Conservation (phyloP, 495 filamentous ascomycete genomes). For the Penicillium arizonense region DNA sequence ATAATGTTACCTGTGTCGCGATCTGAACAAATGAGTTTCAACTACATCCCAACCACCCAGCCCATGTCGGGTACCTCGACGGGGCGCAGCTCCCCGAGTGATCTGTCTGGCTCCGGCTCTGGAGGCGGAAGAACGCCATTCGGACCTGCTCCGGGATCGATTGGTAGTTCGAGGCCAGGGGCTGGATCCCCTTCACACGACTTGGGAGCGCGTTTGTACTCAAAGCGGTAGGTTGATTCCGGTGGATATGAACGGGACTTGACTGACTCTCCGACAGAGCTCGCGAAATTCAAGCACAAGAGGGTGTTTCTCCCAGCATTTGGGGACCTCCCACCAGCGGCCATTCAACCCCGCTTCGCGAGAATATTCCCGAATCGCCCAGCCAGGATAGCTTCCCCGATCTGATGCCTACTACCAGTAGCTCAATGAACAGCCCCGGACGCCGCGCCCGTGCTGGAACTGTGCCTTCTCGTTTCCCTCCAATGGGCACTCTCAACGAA, state of each 20-base stretch:
- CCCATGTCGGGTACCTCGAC: slow-evolving; percentile 83
- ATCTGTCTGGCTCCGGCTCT: slow-evolving; percentile 67
- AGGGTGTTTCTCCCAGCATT: slow-evolving; percentile 80
- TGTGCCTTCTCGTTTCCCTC: slow-evolving; percentile 90
- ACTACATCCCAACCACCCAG: slow-evolving; percentile 70
- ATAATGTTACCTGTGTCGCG: slow-evolving; percentile 86
- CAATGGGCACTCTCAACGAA: slow-evolving; percentile 60
- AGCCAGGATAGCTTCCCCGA: slow-evolving; percentile 94
- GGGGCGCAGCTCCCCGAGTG: slow-evolving; percentile 82
- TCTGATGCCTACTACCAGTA: slow-evolving; percentile 65
- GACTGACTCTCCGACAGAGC: slow-evolving; percentile 55
- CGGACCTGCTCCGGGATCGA: slow-evolving; percentile 65
- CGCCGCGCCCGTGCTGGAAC: slow-evolving; percentile 88
- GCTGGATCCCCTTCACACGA: slow-evolving; percentile 98
- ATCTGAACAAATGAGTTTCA: slow-evolving; percentile 75
- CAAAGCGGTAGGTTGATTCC: slow-evolving; percentile 74
- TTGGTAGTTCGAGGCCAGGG: slow-evolving; percentile 76
- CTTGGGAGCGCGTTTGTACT: slow-evolving; percentile 72
- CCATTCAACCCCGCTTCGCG: slow-evolving; percentile 91
- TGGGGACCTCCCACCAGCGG: slow-evolving; percentile 97
- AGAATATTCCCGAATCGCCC: slow-evolving; percentile 96
- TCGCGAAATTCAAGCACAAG: slow-evolving; percentile 95
- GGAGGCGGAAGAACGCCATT: slow-evolving; percentile 72
- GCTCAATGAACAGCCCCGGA: slow-evolving; percentile 55
- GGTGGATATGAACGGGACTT: background rate